Evolutionary conservation across 2,329 filamentous ascomycete genomes (phyloP).

Genomic region (Aspergillus viridinutans): DNA sequence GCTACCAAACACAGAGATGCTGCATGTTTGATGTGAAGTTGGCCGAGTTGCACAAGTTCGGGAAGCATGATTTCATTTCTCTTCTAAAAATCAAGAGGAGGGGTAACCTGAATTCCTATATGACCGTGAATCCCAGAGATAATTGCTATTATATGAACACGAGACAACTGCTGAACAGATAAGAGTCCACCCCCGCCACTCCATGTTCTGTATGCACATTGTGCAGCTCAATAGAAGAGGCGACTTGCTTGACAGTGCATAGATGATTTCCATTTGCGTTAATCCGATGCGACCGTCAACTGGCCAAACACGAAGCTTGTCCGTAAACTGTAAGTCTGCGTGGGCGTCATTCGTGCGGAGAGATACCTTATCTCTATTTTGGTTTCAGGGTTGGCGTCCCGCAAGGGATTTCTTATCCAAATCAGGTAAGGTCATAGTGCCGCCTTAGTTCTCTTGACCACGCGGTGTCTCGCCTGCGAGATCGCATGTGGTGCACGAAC

Average conservation of each 20-base stretch:
- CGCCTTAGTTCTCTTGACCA: not conserved
- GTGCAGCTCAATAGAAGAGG: not conserved
- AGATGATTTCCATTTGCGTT: constrained; percentile 21
- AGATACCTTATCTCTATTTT: constrained; percentile 1
- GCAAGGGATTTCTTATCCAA: constrained; percentile 33
- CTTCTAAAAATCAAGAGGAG: not conserved
- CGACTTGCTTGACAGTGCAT: not conserved
- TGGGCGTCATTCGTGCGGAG: constrained; percentile 2
- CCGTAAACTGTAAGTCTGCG: not conserved
- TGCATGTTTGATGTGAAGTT: constrained; percentile 17
- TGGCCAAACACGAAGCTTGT: not conserved
- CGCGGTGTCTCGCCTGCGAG: not conserved
- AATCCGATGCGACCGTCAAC: constrained; percentile 23
- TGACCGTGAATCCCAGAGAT: not conserved
- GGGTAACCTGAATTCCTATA: not conserved
- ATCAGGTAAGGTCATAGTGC: constrained; percentile 28
- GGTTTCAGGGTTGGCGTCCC: not conserved
- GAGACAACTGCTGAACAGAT: not conserved
- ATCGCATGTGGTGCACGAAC: constrained; percentile 16
- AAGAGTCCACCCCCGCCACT: not conserved
- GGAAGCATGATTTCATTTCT: not conserved
- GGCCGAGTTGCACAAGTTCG: not conserved
- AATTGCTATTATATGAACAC: not conserved
- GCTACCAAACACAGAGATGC: constrained; percentile 30
- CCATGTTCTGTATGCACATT: not conserved